These are phyloP conservation scores for Parmales sp. DNA, from an alignment of 108 stramenopile species.

Conservation along the genomic window DNA sequence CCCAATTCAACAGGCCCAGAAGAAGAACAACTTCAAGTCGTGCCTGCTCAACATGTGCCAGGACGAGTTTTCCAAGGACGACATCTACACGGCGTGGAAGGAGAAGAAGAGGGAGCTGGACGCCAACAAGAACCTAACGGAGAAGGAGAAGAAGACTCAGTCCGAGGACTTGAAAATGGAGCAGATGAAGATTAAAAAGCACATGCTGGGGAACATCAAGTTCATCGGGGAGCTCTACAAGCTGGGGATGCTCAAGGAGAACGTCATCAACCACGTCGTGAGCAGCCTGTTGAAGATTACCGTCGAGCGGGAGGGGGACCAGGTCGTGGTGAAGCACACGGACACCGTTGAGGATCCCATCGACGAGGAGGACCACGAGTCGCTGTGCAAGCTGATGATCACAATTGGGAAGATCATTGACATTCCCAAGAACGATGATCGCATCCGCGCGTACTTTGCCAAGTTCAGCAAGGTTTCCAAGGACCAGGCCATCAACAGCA, in stretches of 20 bases:
- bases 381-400: constrained; percentile 63
- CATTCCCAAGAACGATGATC: constrained; percentile 34
- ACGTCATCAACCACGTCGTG: constrained; percentile 84
- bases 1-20: constrained; percentile 63
- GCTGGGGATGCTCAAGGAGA: constrained; percentile 77
- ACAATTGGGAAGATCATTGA: constrained; percentile 76
- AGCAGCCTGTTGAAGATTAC: constrained; percentile 61
- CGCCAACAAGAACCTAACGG: constrained; percentile 49
- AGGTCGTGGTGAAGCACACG: constrained; percentile 13
- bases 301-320: constrained; percentile 34
- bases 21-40: constrained; percentile 73
- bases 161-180: constrained; percentile 60
- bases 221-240: constrained; percentile 97
- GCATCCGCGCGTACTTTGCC: constrained; percentile 56
- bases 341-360: constrained; percentile 46
- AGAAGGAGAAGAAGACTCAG: constrained; percentile 32
- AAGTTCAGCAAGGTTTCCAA: constrained; percentile 48
- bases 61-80: constrained; percentile 75
- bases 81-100: constrained; percentile 72
- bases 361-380: constrained; percentile 86
- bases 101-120: constrained; percentile 61
- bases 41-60: constrained; percentile 76
- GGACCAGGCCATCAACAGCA: constrained; percentile 48
- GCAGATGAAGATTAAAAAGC: constrained; percentile 83
- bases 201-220: constrained; percentile 86